A percentile compares a stretch with the other conserved stretches of the same genome.
Evolutionary conservation across 192 early-diverging fungal genomes (phyloP).

Genomic region (Backusella luteola): DNA sequence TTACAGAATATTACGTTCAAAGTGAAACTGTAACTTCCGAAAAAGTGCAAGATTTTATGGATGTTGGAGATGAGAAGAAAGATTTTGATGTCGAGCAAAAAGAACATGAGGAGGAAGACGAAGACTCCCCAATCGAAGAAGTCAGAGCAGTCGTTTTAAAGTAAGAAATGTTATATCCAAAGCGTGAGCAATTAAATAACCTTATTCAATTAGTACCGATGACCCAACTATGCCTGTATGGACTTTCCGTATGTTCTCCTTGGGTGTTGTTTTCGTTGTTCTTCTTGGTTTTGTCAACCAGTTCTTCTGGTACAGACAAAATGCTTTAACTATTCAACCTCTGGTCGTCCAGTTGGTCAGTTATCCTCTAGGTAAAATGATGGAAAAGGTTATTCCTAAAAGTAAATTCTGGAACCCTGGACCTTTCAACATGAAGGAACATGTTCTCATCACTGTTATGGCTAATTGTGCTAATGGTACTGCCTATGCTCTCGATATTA

Average conservation of each 20-base stretch:
- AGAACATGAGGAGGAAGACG: constrained; percentile 1
- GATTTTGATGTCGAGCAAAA: constrained; percentile 1
- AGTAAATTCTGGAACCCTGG: constrained; percentile 58
- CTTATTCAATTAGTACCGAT: constrained; percentile 36
- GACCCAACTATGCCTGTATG: constrained; percentile 47
- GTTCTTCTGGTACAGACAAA: constrained; percentile 50
- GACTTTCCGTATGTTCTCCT: constrained; percentile 51
- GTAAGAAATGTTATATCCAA: constrained; percentile 4
- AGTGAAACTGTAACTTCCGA: constrained; percentile 7
- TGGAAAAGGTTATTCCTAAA: constrained; percentile 42
- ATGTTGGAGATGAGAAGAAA: not conserved
- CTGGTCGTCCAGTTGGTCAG: constrained; percentile 50
- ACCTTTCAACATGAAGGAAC: constrained; percentile 68
- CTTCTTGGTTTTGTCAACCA: constrained; percentile 45
- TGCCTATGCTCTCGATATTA: constrained; percentile 59
- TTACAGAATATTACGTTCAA: not conserved
- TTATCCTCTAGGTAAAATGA: constrained; percentile 47
- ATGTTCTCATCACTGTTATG: constrained; percentile 56
- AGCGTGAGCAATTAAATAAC: not conserved
- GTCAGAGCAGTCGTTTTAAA: constrained; percentile 46
- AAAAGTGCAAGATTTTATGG: not conserved
- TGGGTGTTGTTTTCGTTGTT: constrained; percentile 41
- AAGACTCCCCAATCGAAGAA: constrained; percentile 51
- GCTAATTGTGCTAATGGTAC: constrained; percentile 47
- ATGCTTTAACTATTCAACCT: constrained; percentile 40